Evolutionary conservation across 169 alveolate species (phyloP).

Genomic region (Plasmodium gallinaceum): DNA sequence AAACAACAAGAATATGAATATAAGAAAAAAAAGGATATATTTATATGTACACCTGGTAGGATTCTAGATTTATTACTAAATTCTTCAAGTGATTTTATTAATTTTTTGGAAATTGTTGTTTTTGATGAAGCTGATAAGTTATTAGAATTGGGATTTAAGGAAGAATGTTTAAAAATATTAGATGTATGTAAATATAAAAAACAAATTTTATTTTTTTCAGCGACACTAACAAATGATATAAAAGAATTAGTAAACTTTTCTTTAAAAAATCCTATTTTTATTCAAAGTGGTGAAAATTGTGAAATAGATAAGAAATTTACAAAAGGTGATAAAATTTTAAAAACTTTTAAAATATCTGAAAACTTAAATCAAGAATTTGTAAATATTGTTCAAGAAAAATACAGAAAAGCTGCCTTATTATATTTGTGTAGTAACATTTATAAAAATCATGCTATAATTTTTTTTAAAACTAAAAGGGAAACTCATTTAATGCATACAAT

Average conservation of each 20-base stretch:
- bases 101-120: conserved; percentile 91
- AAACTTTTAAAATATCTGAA: conserved; percentile 78
- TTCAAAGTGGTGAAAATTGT: conserved; percentile 71
- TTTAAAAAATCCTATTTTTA: conserved; percentile 86
- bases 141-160: conserved; percentile 95
- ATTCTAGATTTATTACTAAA: conserved; percentile 94
- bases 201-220: conserved; percentile 92
- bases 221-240: conserved; percentile 90
- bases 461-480: conserved; percentile 92
- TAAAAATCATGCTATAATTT: conserved; percentile 84
- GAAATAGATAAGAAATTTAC: background rate
- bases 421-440: conserved; percentile 80
- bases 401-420: conserved; percentile 85
- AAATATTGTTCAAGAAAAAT: conserved; percentile 72
- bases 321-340: conserved; percentile 2
- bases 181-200: conserved; percentile 84
- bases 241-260: conserved; percentile 88
- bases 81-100: conserved; percentile 86
- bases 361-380: conserved; percentile 80
- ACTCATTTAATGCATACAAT: conserved; percentile 92
- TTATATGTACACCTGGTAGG: conserved; percentile 99
- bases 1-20: conserved; percentile 91
- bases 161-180: conserved; percentile 86
- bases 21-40: conserved; percentile 94
- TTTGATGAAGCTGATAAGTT: conserved; percentile 97